phyloP scores from a whole-genome alignment of 257 asterid species.

The Oldenlandia corymbosa region DNA sequence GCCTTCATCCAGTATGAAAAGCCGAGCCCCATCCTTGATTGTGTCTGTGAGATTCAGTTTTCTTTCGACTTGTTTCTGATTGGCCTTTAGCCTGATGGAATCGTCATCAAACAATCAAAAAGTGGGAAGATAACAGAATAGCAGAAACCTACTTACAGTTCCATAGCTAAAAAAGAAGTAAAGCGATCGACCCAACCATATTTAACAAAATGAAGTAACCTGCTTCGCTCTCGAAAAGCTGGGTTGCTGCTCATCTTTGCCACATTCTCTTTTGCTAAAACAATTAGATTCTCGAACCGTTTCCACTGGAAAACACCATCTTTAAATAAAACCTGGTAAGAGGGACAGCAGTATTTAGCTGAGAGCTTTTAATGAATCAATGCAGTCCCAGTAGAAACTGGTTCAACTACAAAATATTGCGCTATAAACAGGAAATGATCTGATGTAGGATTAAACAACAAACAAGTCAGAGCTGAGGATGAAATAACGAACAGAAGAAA shows the following conservation, averaged over 20 bases:
- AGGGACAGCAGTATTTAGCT: constrained; percentile 12
- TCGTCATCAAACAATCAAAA: not conserved
- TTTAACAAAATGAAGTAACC: constrained; percentile 12
- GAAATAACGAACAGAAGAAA: not conserved
- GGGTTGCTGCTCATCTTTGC: constrained; percentile 91
- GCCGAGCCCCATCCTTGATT: constrained; percentile 97
- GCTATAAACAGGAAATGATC: no score
- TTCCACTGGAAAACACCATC: constrained; percentile 99
- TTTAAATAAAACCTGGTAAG: constrained; percentile 83
- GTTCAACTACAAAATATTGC: no score
- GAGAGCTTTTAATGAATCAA: not conserved
- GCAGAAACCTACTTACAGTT: not conserved
- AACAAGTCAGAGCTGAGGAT: not conserved
- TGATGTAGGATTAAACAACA: no score
- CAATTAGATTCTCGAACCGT: constrained; percentile 85
- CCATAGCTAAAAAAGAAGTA: constrained; percentile 8
- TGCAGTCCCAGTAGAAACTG: not conserved
- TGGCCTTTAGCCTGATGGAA: constrained; percentile 43
- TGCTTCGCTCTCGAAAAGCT: constrained; percentile 58
- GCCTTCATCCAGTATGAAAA: constrained; percentile 78
- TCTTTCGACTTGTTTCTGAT: constrained; percentile 36
- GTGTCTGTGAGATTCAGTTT: constrained; percentile 95
- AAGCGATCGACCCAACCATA: not conserved
- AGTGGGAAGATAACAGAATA: not conserved
- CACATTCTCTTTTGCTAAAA: constrained; percentile 96